phyloP scores from a whole-genome alignment of 108 stramenopile genomes.

The Cyclotella cryptica region DNA sequence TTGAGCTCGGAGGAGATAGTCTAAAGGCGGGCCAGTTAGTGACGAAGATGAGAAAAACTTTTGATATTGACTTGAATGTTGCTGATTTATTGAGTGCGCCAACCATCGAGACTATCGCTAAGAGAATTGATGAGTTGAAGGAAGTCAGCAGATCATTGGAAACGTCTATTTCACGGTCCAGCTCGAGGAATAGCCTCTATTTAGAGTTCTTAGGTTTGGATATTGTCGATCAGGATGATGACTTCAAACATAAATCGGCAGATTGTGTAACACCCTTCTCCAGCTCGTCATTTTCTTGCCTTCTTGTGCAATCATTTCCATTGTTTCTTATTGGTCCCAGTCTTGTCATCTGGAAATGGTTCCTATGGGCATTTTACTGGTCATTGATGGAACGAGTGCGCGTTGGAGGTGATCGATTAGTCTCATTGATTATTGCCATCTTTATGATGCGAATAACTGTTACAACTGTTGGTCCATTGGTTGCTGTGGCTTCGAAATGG shows the following conservation, averaged over 20 bases:
- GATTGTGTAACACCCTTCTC: neutral
- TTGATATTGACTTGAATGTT: neutral
- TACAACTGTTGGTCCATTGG: conserved; percentile 57
- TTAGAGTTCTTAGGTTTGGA: conserved; percentile 1
- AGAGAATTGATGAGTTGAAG: neutral
- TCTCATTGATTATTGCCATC: conserved; percentile 52
- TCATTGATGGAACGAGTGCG: conserved; percentile 16
- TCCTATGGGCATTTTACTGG: conserved; percentile 11
- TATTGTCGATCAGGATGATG: neutral
- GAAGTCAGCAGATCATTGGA: neutral
- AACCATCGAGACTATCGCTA: conserved; percentile 4
- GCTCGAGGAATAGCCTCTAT: neutral
- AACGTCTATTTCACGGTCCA: neutral
- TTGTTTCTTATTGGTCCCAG: neutral
- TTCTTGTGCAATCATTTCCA: neutral
- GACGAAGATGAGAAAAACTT: neutral
- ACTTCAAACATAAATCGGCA: neutral
- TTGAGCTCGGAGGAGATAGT: conserved; percentile 5
- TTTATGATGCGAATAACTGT: conserved; percentile 55
- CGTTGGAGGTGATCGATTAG: conserved; percentile 41
- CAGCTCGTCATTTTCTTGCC: neutral
- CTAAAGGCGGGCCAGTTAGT: conserved; percentile 3
- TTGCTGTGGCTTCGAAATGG: conserved; percentile 67
- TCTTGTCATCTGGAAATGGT: neutral
- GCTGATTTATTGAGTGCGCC: conserved; percentile 1